Evolutionary conservation across 1,284 basidiomycete genomes (phyloP), one percentile per base, ranked within the genome.

Genomic region (Cutaneotrichosporon sp.): DNA sequence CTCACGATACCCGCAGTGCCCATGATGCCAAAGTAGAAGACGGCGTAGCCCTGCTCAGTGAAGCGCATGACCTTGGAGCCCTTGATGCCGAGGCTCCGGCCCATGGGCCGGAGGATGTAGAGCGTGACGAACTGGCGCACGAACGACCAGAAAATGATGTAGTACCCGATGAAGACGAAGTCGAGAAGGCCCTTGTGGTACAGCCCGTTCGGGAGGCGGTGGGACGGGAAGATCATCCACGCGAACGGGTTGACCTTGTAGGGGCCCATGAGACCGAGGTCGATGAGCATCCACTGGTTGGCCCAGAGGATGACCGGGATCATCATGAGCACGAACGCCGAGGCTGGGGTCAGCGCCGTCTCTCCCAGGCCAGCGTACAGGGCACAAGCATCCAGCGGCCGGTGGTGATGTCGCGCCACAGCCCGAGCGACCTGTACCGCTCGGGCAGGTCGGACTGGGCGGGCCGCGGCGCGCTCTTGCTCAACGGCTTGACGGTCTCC

Each of bases 121-220:
- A 91, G 68, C 10, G 89, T 87, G 69, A 93, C 79, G 34, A 84
- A 78, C 79, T 98, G 94, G 36, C 97, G 88, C 33, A 97, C 74
- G 76, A 94, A 92, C 1, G 92, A 95, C 81, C 91, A 99, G 69
- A 97, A 89, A 47, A 99, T 82, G 77, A 98, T 84, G 78, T 97
- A 86, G 79, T 93, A 97, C 4, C 84, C 84, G 51, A 98, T 76
- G 80, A 99, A 99, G 20, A 84, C 76, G 7, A 97, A 70, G 76
- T 99, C 97, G 69, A 85, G 79, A 70, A 86, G 88, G 20, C 87
- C 86, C 79, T 95, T 97, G 45, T 82, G 83, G 73, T 93, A 97
- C 34, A 63, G 69, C 3, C 78, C 87, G 18, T 83, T 81, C 8
- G 87, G 82, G 31, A 89, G 69, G 20, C 77, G 84, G 70, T 94